Evolutionary conservation across 306 rosid genomes (phyloP).

Genomic region (Cucurbita moschata): DNA sequence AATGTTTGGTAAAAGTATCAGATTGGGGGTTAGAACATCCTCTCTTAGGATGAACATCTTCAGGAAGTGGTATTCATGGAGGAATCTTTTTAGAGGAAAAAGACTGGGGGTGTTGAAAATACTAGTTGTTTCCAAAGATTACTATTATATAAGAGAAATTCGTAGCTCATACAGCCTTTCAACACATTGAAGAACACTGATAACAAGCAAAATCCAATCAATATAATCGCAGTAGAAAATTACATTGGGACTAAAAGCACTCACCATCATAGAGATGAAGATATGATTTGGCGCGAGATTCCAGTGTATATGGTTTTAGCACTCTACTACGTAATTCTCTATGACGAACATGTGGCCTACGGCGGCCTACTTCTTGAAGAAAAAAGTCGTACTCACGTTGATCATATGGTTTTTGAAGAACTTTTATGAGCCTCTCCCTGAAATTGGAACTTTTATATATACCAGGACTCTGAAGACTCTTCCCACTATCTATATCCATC

Average conservation of each 20-base stretch:
- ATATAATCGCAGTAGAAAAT: background rate
- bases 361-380: slow-evolving; percentile 1
- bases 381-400: slow-evolving; percentile 12
- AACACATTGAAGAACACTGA: background rate
- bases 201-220: background rate
- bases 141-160: background rate
- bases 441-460: slow-evolving; percentile 16
- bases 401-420: slow-evolving; percentile 43
- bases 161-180: background rate
- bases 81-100: background rate
- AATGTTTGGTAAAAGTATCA: background rate
- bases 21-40: background rate
- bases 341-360: slow-evolving; percentile 11
- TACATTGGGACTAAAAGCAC: slow-evolving; percentile 10
- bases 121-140: background rate
- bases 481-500: slow-evolving; percentile 14
- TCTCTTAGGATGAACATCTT: background rate
- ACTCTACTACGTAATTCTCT: slow-evolving; percentile 20
- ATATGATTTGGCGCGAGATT: slow-evolving; percentile 29
- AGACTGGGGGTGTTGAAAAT: background rate
- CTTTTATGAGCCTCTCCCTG: slow-evolving; percentile 38
- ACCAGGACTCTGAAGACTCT: background rate
- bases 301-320: slow-evolving; percentile 8
- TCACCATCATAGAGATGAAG: slow-evolving; percentile 36
- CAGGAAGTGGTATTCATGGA: background rate